Evolutionary conservation across 1,284 basidiomycete species (phyloP).

Genomic region (Trichosporon coremiiforme): DNA sequence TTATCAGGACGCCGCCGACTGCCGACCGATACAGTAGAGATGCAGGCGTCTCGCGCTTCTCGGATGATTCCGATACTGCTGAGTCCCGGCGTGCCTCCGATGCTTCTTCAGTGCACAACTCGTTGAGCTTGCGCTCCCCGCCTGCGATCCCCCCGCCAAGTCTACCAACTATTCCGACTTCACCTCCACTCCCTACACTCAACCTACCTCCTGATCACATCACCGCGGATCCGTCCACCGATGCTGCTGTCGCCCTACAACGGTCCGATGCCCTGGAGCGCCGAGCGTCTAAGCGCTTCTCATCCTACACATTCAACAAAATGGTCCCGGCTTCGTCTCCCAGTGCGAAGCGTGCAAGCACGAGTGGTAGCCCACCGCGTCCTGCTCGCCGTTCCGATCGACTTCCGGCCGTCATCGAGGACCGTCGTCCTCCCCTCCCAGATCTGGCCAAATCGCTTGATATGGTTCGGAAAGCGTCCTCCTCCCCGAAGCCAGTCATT

Average conservation of each 20-base stretch:
- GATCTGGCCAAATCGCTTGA: neutral
- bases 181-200: neutral
- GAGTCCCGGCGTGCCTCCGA: slow-evolving; percentile 30
- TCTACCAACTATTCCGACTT: neutral
- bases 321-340: slow-evolving; percentile 67
- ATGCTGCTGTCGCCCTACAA: slow-evolving; percentile 63
- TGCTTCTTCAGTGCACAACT: slow-evolving; percentile 24
- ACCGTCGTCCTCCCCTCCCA: neutral
- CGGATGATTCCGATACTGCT: slow-evolving; percentile 45
- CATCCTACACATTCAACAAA: slow-evolving; percentile 92
- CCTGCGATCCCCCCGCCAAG: slow-evolving; percentile 44
- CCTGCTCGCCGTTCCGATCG: slow-evolving; percentile 43
- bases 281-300: slow-evolving; percentile 93
- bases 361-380: slow-evolving; percentile 45
- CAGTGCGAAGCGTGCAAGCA: slow-evolving; percentile 41
- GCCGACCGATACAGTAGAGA: slow-evolving; percentile 21
- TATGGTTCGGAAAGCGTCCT: neutral
- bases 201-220: neutral
- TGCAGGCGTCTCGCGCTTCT: slow-evolving; percentile 43
- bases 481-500: neutral
- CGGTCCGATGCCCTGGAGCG: slow-evolving; percentile 83
- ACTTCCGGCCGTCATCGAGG: slow-evolving; percentile 37
- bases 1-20: neutral
- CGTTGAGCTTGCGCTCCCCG: slow-evolving; percentile 37
- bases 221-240: slow-evolving; percentile 8